These are phyloP conservation scores for Acrocalymma vagum DNA, from an alignment of 2,329 filamentous ascomycete species.

Conservation along the genomic window DNA sequence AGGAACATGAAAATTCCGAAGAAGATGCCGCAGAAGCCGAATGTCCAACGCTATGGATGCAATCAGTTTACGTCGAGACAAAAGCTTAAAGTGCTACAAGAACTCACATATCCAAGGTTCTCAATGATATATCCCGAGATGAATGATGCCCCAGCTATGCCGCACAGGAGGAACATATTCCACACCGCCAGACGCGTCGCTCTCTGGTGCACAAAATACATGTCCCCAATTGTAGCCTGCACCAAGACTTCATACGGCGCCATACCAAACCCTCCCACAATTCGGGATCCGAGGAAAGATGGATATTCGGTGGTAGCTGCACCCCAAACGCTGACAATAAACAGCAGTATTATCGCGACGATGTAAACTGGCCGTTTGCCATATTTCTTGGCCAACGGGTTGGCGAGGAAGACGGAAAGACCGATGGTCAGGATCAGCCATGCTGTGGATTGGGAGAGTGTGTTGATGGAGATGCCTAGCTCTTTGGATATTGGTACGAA, in stretches of 20 bases:
- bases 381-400: constrained; percentile 26
- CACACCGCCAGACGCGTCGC: constrained; percentile 79
- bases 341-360: constrained; percentile 25
- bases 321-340: constrained; percentile 27
- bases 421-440: constrained; percentile 34
- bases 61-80: too few species aligned
- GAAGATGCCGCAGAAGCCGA: constrained; percentile 58
- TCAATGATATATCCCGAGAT: constrained; percentile 30
- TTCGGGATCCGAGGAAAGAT: constrained; percentile 23
- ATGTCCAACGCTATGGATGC: constrained; percentile 83
- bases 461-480: constrained; percentile 28
- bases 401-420: constrained; percentile 27
- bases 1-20: constrained; percentile 85
- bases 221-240: constrained; percentile 78
- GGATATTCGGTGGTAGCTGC: constrained; percentile 25
- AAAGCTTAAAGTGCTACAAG: constrained; percentile 64
- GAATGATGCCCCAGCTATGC: constrained; percentile 25
- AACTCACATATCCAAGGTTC: too few species aligned
- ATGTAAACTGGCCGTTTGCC: constrained; percentile 28
- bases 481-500: constrained; percentile 25
- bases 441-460: constrained; percentile 22
- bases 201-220: constrained; percentile 87
- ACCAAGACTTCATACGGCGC: constrained; percentile 30
- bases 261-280: constrained; percentile 31
- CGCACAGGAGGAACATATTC: constrained; percentile 26